Base-by-base conservation (phyloP, 2,329 filamentous ascomycete genomes). In the Rutstroemia sp. region DNA sequence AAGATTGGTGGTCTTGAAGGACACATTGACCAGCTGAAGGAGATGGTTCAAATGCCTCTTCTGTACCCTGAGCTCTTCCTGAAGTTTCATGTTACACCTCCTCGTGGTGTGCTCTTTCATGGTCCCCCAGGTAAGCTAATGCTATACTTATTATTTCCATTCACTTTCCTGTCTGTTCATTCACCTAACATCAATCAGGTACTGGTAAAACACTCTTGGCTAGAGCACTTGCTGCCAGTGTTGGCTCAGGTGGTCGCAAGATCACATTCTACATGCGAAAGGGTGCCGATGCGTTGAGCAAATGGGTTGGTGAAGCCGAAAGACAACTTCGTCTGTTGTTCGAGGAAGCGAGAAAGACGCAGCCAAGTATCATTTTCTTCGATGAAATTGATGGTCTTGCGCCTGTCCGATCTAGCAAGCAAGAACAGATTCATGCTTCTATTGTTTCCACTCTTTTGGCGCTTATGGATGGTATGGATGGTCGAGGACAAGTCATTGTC, bases 221-320 rank as follows among this genome's bases (percentile, higher is more conserved):
- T 52, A 84, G 94, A 66, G 94, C 94, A 44, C 77, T 99, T 48
- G 92, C 95, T 50, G 95, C 94, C 56, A 95, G 89, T 59, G 87
- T 96, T 58, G 92, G 90, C 61, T 84, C 88, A 12, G 88, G 92
- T 50, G 92, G 92, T 21, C 86, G 87, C 63, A 97, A 97, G 70
- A 94, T 99, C 61, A 97, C 92, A 0, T 99, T 99, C 66, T 99
- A 97, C 73, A 99, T 99, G 94, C 87, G 94, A 59, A 99, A 99
- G 73, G 95, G 94, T 69, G 95, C 94, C 23, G 94, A 99, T 78
- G 92, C 92, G 16, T 76, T 99, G 60, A 96, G 92, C 72, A 99
- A 99, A 73, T 99, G 94, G 94, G 94, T 99, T 52, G 94, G 94
- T 69, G 94, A 99, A 73, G 94, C 95, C 9, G 94, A 99, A 73